Percentiles rank a stretch among this genome's conserved stretches.
Conservation (phyloP, 306 rosid species). For the Alnus glutinosa region DNA sequence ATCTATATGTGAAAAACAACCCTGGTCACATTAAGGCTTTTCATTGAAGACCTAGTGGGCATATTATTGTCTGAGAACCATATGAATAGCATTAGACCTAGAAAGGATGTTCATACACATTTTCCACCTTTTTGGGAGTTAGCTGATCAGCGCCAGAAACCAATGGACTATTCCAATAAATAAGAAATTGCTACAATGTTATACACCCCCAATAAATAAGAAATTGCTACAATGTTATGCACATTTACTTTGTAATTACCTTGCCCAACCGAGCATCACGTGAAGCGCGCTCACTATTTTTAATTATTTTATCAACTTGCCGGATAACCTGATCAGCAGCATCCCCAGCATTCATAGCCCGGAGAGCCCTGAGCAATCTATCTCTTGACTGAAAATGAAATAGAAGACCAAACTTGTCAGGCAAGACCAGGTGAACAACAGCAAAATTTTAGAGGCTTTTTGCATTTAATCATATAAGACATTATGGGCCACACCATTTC, state of each 20-base stretch:
- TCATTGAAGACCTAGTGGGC: background rate
- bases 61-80: background rate
- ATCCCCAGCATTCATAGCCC: conserved; percentile 93
- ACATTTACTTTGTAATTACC: conserved; percentile 47
- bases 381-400: conserved; percentile 77
- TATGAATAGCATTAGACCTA: background rate
- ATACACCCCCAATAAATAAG: conserved; percentile 20
- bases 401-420: conserved; percentile 32
- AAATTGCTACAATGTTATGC: conserved; percentile 16
- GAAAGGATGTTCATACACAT: background rate
- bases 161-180: conserved; percentile 38
- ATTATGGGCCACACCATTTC: conserved; percentile 12
- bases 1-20: background rate
- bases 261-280: conserved; percentile 74
- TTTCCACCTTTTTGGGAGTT: conserved; percentile 35
- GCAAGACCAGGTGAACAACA: conserved; percentile 23
- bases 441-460: conserved; percentile 16
- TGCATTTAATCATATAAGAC: conserved; percentile 17
- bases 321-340: conserved; percentile 95
- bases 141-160: conserved; percentile 44
- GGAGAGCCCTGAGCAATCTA: conserved; percentile 69
- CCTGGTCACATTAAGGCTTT: background rate
- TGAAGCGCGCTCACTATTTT: conserved; percentile 69
- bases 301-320: conserved; percentile 85
- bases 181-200: too few relatives aligned